These are phyloP conservation scores for Botryotinia globosa DNA, from an alignment of 2,329 filamentous ascomycete species.

Conservation along the genomic window DNA sequence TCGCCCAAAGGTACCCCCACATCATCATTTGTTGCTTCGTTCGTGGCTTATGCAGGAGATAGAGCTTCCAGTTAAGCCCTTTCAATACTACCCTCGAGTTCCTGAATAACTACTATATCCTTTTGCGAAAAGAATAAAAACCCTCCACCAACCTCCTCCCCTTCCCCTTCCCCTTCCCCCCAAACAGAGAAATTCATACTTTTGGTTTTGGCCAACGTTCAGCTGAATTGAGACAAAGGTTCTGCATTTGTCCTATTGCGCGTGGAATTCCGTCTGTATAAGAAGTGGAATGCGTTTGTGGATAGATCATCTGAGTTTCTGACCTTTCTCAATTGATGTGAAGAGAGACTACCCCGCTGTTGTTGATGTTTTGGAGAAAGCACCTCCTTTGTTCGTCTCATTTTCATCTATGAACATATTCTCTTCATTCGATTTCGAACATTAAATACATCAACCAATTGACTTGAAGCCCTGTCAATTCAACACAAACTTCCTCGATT, in stretches of 20 bases:
- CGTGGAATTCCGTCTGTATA: constrained; percentile 13
- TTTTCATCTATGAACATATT: not conserved
- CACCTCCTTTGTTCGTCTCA: not conserved
- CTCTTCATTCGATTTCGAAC: not conserved
- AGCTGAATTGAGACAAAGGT: constrained; percentile 33
- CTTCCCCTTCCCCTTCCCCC: not conserved
- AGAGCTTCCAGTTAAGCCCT: constrained; percentile 13
- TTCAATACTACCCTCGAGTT: constrained; percentile 1
- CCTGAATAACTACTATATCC: not conserved
- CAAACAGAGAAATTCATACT: not conserved
- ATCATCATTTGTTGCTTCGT: not conserved
- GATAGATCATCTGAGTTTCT: constrained; percentile 7
- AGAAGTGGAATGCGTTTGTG: constrained; percentile 14
- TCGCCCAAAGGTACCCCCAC: constrained; percentile 10
- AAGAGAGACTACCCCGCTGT: constrained; percentile 13
- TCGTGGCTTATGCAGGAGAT: constrained; percentile 21
- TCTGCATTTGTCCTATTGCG: constrained; percentile 16
- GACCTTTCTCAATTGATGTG: constrained; percentile 8
- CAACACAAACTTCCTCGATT: not conserved
- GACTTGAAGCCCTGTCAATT: not conserved
- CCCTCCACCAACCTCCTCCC: constrained; percentile 4
- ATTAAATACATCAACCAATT: not conserved
- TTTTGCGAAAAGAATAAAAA: constrained; percentile 17
- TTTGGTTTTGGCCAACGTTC: not conserved
- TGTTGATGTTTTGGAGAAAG: constrained; percentile 9